These are phyloP conservation scores for Davidsoniella virescens DNA, from an alignment of 2,329 filamentous ascomycete species.

Conservation along the genomic window DNA sequence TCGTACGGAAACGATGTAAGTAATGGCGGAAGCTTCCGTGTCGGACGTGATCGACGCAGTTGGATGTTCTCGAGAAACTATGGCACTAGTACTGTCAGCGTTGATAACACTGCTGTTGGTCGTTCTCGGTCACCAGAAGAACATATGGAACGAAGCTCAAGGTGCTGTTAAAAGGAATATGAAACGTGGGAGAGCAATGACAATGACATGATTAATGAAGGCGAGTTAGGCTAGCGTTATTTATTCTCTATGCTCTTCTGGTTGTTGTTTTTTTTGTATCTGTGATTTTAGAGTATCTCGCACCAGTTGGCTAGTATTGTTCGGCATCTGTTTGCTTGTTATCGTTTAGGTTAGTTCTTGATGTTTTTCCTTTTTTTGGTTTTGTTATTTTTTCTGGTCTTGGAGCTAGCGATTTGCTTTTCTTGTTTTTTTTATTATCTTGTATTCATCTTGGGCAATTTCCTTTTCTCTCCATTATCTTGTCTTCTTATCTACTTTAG, in stretches of 20 bases:
- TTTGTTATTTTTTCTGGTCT: not conserved
- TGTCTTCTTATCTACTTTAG: conserved; percentile 3
- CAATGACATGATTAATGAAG: too few species aligned
- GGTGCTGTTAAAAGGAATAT: conserved; percentile 17
- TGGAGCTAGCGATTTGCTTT: too few species aligned
- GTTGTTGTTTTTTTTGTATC: too few species aligned
- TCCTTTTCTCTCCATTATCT: conserved; percentile 3
- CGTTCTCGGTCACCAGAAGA: conserved; percentile 17
- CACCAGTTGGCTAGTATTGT: not conserved
- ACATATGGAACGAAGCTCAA: not conserved
- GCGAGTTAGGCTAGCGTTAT: too few species aligned
- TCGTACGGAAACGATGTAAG: not conserved
- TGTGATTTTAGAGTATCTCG: too few species aligned
- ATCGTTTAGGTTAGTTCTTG: not conserved
- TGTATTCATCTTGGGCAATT: not conserved
- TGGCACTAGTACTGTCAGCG: conserved; percentile 24
- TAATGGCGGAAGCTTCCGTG: conserved; percentile 33
- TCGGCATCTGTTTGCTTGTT: not conserved
- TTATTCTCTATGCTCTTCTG: too few species aligned
- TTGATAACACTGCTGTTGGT: conserved; percentile 29
- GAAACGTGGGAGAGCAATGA: too few species aligned
- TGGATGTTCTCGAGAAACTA: conserved; percentile 42
- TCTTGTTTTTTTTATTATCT: not conserved
- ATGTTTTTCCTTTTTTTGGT: not conserved
- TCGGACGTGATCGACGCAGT: conserved; percentile 40